Base-by-base conservation (phyloP, 2,329 filamentous ascomycete genomes). In the Albifimbria verrucaria region DNA sequence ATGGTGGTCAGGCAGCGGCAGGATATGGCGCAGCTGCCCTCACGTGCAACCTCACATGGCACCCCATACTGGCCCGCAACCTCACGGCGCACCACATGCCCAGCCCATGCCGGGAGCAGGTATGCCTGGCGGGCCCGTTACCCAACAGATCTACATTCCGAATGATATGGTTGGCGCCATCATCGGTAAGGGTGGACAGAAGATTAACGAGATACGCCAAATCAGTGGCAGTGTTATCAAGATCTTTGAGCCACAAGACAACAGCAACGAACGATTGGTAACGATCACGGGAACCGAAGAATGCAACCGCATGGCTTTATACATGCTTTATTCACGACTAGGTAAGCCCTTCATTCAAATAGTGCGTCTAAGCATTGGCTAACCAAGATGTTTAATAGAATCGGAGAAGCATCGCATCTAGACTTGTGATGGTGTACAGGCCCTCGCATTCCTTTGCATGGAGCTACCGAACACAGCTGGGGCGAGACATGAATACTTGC, bases 101-200 rank as follows among this genome's bases (percentile, higher is more conserved):
- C 88, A 90, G 65, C 88, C 90, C 9, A 87, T 92, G 76, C 84
- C 87, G 58, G 84, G 83, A 18, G 84, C 71, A 44, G 46, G 46
- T 12, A 85, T 73, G 80, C 67, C 71, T 5, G 75, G 72, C 12
- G 72, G 73, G 22, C 91, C 92, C 49, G 79, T 97, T 66, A 99
- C 94, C 3, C 94, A 99, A 73, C 94, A 99, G 73, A 99, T 99
- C 61, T 99, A 89, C 76, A 99, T 99, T 64, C 94, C 94, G 54
- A 99, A 99, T 69, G 94, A 99, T 67, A 97, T 99, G 94, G 94
- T 99, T 51, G 94, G 94, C 58, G 94, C 94, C 52, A 99, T 99
- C 65, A 99, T 99, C 64, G 94, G 94, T 66, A 99, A 99, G 77
- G 94, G 94, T 57, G 94, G 94, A 59, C 90, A 92, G 52, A 99